Percentiles rank a stretch among this genome's conserved stretches.
phyloP scores from a whole-genome alignment of 2,329 filamentous ascomycete species.

The Conoideocrella luteorostrata region DNA sequence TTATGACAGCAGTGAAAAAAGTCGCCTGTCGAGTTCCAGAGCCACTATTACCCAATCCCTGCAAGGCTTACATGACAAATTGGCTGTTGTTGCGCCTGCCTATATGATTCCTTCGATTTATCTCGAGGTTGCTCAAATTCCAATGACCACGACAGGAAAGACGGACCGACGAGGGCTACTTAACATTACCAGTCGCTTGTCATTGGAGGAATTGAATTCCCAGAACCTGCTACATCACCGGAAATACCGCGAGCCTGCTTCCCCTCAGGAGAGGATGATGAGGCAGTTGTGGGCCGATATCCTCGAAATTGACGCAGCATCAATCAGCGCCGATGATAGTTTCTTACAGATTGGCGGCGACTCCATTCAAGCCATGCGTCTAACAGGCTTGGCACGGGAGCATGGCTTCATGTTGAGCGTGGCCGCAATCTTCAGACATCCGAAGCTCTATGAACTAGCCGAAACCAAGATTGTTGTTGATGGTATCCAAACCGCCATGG shows the following conservation, averaged over 20 bases:
- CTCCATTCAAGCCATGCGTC: constrained; percentile 40
- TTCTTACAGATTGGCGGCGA: constrained; percentile 43
- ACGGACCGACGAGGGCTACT: constrained; percentile 7
- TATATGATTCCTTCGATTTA: constrained; percentile 8
- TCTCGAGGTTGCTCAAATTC: constrained; percentile 1
- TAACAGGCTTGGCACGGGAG: constrained; percentile 23
- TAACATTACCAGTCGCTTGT: constrained; percentile 1
- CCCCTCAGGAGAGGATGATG: not conserved
- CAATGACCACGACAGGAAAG: constrained; percentile 6
- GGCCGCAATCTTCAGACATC: constrained; percentile 31
- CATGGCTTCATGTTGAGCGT: constrained; percentile 32
- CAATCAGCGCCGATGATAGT: constrained; percentile 33
- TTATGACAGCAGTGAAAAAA: no score
- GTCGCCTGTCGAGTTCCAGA: no score
- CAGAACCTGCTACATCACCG: not conserved
- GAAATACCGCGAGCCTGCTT: not conserved
- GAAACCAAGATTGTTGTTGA: no score
- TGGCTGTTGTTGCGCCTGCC: not conserved
- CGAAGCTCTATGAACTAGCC: constrained; percentile 6
- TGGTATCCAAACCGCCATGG: no score
- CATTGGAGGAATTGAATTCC: not conserved
- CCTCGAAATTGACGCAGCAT: constrained; percentile 5
- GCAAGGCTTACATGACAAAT: not conserved
- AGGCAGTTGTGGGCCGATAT: constrained; percentile 7
- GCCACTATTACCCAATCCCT: no score